Conservation (phyloP, 1,284 basidiomycete species). For the Trichosporon coremiiforme region DNA sequence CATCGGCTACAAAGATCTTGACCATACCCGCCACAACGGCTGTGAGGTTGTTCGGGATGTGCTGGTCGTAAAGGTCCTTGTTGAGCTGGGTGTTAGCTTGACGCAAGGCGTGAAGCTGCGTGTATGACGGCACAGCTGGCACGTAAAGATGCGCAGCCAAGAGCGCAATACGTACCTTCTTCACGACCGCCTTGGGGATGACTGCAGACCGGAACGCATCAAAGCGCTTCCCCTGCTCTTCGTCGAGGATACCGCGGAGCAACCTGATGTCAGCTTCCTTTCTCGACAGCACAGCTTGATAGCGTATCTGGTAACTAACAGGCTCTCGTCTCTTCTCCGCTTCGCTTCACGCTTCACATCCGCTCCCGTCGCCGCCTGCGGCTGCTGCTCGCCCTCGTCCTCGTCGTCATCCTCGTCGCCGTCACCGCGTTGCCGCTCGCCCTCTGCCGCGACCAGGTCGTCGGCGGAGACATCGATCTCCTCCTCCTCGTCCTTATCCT, state of each 20-base stretch:
- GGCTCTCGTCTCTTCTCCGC: conserved; percentile 26
- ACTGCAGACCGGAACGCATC: conserved; percentile 46
- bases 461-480: conserved; percentile 34
- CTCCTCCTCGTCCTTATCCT: conserved; percentile 31
- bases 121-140: no score
- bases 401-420: conserved; percentile 37
- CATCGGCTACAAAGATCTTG: conserved; percentile 53
- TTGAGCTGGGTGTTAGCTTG: conserved; percentile 38
- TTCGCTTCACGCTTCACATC: conserved; percentile 31
- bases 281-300: neutral
- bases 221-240: conserved; percentile 48
- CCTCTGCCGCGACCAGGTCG: conserved; percentile 33
- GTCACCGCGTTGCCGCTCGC: conserved; percentile 19
- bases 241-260: conserved; percentile 45
- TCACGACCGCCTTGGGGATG: conserved; percentile 44
- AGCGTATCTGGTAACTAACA: conserved; percentile 17
- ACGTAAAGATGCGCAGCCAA: no score
- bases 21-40: conserved; percentile 48
- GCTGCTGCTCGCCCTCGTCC: conserved; percentile 24
- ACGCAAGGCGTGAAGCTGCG: no score
- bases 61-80: conserved; percentile 49
- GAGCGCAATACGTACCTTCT: conserved; percentile 35
- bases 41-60: conserved; percentile 37
- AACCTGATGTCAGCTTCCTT: conserved; percentile 30
- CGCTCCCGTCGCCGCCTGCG: conserved; percentile 14